Evolutionary conservation across 495 filamentous ascomycete species (phyloP), one percentile per base, ranked within the genome.

Genomic region (Daldinia caldariorum): DNA sequence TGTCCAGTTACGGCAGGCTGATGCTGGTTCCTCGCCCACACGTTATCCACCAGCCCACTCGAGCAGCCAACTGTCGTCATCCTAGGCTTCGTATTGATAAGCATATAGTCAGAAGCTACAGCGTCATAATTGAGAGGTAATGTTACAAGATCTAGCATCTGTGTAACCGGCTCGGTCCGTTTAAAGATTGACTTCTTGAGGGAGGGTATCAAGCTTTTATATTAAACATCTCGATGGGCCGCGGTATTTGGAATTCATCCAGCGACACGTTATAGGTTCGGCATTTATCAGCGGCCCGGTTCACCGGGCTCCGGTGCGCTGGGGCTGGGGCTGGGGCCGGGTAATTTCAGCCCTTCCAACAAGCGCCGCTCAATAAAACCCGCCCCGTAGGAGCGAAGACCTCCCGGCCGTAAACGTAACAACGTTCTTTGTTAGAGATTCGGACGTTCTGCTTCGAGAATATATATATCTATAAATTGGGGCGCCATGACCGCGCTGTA

Each of bases 131-230:
- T 45, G 68, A 55, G 68, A 53, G 35, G 55, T 60, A 34, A 18
- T n/a, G 63, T 67, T 66, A 54, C 63, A 67, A 45, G 26, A 63
- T 45, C 35, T 5, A 56, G 58, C 38, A 39, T 31, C n/a, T 57
- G 58, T 62, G 63, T 39, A 58, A 55, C 59, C 45, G 7, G 55
- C 68, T 71, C 69, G 63, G 69, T 71, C 69, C 69, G 69, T 71
- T 71, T 71, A 71, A 62, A 43, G 16, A 51, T 39, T 54, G 51
- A 47, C 49, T 18, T 53, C 31, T 55, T 60, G 1, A 4, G 47
- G 63, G 54, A 63, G 58, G 69, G 69, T 58, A 54, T 47, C 58
- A 67, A 38, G 31, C 43, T 4, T 54, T 63, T 71, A 71, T 71
- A 71, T 71, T 67, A 71, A 67, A 43, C 7, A 31, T 56, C 53